Evolutionary conservation across 306 rosid genomes (phyloP).

Genomic region (Spatholobus suberectus): DNA sequence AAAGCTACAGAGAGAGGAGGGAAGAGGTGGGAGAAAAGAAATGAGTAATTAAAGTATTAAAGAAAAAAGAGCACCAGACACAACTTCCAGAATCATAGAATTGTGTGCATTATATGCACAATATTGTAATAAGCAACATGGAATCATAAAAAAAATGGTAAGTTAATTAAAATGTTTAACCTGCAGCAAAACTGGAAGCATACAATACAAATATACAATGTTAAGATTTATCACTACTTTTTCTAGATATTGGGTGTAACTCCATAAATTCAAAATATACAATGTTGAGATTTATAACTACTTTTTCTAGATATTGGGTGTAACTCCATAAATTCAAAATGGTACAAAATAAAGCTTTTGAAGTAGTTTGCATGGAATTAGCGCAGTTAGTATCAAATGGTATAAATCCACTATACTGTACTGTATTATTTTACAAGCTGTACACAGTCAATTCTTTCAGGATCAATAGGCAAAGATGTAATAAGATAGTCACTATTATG

Average conservation of each 20-base stretch:
- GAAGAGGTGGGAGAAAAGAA: conserved; percentile 16
- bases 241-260: not conserved
- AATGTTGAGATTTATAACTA: conserved; percentile 3
- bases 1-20: conserved; percentile 6
- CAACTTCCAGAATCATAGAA: conserved; percentile 15
- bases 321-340: conserved; percentile 16
- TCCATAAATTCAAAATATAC: too few species aligned
- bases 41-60: not conserved
- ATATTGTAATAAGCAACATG: conserved; percentile 5
- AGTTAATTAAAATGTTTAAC: conserved; percentile 19
- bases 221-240: conserved; percentile 7
- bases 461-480: conserved; percentile 27
- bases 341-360: not conserved
- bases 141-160: conserved; percentile 22
- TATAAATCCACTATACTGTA: conserved; percentile 8
- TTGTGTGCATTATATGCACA: conserved; percentile 15
- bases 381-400: conserved; percentile 5
- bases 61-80: not conserved
- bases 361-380: conserved; percentile 20
- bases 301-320: conserved; percentile 1
- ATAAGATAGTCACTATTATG: not conserved
- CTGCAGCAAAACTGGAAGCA: conserved; percentile 24
- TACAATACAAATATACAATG: conserved; percentile 22
- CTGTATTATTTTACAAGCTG: conserved; percentile 14
- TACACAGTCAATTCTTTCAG: not conserved